Evolutionary conservation across 2,329 filamentous ascomycete genomes (phyloP).

Genomic region (Leptographium flavum): DNA sequence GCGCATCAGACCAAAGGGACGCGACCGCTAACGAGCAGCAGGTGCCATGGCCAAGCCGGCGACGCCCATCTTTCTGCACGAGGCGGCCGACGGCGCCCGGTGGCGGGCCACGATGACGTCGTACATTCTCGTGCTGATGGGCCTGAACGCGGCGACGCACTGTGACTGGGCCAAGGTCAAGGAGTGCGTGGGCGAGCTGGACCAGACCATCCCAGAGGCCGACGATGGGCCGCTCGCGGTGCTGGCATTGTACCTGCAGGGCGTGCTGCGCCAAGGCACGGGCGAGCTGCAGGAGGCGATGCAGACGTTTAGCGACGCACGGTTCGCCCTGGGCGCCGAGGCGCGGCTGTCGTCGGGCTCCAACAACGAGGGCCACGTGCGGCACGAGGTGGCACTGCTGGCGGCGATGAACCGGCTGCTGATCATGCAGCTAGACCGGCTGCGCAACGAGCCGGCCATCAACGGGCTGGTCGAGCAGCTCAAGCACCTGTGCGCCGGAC

Average conservation of each 20-base stretch:
- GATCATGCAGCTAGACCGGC: conserved; percentile 51
- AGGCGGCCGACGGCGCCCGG: conserved; percentile 41
- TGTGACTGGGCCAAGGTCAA: conserved; percentile 56
- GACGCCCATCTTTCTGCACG: conserved; percentile 35
- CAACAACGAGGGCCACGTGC: conserved; percentile 21
- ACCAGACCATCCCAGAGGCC: conserved; percentile 25
- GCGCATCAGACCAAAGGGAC: no score
- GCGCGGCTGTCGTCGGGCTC: background rate
- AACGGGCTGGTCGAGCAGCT: conserved; percentile 49
- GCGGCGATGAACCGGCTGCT: conserved; percentile 54
- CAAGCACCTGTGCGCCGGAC: conserved; percentile 50
- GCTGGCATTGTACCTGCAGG: conserved; percentile 57
- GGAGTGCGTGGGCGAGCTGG: conserved; percentile 39
- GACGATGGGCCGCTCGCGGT: conserved; percentile 32
- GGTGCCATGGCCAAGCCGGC: conserved; percentile 12
- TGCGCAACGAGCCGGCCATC: conserved; percentile 43
- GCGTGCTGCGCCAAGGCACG: conserved; percentile 61
- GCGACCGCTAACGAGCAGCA: background rate
- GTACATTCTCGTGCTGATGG: conserved; percentile 57
- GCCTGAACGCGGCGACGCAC: conserved; percentile 53
- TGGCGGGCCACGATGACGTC: conserved; percentile 54
- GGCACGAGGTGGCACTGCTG: conserved; percentile 51
- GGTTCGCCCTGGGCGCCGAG: conserved; percentile 36
- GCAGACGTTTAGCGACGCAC: conserved; percentile 45
- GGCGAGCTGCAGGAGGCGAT: conserved; percentile 60